phyloP scores from a whole-genome alignment of 2,329 filamentous ascomycete species.

The Trichophyton schoenleinii region DNA sequence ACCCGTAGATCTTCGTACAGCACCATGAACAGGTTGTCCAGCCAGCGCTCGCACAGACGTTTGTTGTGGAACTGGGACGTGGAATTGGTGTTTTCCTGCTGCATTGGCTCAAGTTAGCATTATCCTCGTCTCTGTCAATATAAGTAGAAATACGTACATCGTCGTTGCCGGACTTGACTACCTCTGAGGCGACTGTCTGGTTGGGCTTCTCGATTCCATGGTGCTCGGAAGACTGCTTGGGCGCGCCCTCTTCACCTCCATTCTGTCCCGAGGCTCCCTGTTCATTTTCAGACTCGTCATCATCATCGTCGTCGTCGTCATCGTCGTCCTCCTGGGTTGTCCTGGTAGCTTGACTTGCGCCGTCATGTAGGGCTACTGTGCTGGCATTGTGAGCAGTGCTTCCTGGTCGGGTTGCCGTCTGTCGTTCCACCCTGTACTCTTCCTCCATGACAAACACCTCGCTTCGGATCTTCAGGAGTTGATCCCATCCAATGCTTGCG shows the following conservation, averaged over 20 bases:
- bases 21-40: conserved; percentile 98
- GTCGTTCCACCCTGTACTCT: conserved; percentile 73
- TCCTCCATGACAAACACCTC: conserved; percentile 99
- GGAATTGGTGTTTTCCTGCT: conserved; percentile 55
- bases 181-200: conserved; percentile 63
- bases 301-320: conserved; percentile 11
- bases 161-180: conserved; percentile 62
- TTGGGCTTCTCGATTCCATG: conserved; percentile 54
- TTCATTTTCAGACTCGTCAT: conserved; percentile 13
- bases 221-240: conserved; percentile 22
- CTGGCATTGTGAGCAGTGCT: conserved; percentile 57
- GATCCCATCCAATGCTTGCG: conserved; percentile 94
- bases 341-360: conserved; percentile 15
- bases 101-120: background rate
- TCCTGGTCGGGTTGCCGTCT: conserved; percentile 31
- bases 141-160: conserved; percentile 39
- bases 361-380: conserved; percentile 55
- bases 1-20: conserved; percentile 95
- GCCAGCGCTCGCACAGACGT: conserved; percentile 89
- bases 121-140: too few relatives aligned
- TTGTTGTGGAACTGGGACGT: conserved; percentile 94
- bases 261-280: conserved; percentile 22
- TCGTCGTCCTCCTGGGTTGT: conserved; percentile 21
- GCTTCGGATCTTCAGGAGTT: conserved; percentile 84
- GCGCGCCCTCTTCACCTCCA: conserved; percentile 15